These are phyloP conservation scores for Spergularia bocconei DNA, from an alignment of 148 eudicot genomes.

Conservation along the genomic window DNA sequence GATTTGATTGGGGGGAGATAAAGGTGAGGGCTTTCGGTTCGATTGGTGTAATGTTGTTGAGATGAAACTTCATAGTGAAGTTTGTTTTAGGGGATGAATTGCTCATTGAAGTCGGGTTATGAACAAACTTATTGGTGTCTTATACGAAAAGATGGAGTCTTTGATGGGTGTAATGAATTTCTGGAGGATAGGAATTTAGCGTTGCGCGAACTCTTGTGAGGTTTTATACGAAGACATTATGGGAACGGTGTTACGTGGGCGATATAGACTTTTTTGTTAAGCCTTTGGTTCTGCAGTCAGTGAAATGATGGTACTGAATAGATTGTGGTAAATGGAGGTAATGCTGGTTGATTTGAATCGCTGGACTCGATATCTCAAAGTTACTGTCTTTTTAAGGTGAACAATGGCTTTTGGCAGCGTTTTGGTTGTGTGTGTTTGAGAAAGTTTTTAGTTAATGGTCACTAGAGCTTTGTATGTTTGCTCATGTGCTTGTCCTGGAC, in stretches of 20 bases:
- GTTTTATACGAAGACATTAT: no score
- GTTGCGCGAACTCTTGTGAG: no score
- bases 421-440: neutral
- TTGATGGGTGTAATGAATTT: no score
- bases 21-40: neutral
- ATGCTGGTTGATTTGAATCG: neutral
- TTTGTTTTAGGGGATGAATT: neutral
- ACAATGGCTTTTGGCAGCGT: neutral
- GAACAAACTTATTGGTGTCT: neutral
- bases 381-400: neutral
- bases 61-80: neutral
- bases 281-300: no score
- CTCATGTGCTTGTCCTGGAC: slow-evolving; percentile 4
- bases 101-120: neutral
- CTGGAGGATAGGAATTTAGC: no score
- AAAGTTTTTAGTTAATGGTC: neutral
- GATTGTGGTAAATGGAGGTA: neutral
- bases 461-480: neutral
- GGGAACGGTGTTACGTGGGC: no score
- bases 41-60: neutral
- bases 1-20: no score
- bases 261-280: no score
- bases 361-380: neutral
- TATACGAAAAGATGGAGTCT: no score
- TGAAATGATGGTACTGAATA: neutral